Evolutionary conservation across 257 asterid species (phyloP), one percentile per base, ranked within the genome.

Genomic region (Gardenia jasminoides): DNA sequence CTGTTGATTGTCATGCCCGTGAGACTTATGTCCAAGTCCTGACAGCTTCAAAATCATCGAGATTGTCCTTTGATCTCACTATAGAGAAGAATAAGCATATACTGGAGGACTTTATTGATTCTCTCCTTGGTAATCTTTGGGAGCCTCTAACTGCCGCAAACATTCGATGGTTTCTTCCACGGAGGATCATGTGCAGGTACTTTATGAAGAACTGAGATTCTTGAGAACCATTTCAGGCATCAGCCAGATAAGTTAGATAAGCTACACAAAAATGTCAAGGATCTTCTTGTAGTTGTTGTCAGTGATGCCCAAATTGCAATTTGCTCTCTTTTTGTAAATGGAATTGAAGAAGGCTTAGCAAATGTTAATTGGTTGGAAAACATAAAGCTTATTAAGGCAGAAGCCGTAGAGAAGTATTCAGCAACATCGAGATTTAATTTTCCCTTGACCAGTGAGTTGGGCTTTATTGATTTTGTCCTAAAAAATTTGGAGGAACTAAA

Each of bases 391-490:
- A 11, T 44, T 31, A 70, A 33, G 75, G 10, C 36, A n/a, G 33
- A 22, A 44, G 26, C 46, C 46, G 75, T 2, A 50, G 15, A 67
- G 46, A 33, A 33, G n/a, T 17, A 67, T 43, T 22, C 39, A 1
- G 24, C 1, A 3, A 15, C 17, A 31, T 39, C 20, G 15, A 31
- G 6, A 4, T 31, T 13, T 28, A 24, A 48, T 64, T 48, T 48
- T 5, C 64, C 76, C 3, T 17, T 11, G 13, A 48, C 76, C 7
- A 20, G 36, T 72, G 44, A 26, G 22, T 20, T 72, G 44, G 72
- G 79, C 24, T 76, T 62, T 62, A 26, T 76, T 43, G 72, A 76
- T 61, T 66, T 50, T 44, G 41, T 61, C 19, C 48, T 56, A 26
- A 33, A 54, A 8, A 58, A 74, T 30, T 28, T 64, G 72, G 43